Evolutionary conservation across 768 basidiomycete species (phyloP), one percentile per base, ranked within the genome.

Genomic region (Cyclocybe aegerita): DNA sequence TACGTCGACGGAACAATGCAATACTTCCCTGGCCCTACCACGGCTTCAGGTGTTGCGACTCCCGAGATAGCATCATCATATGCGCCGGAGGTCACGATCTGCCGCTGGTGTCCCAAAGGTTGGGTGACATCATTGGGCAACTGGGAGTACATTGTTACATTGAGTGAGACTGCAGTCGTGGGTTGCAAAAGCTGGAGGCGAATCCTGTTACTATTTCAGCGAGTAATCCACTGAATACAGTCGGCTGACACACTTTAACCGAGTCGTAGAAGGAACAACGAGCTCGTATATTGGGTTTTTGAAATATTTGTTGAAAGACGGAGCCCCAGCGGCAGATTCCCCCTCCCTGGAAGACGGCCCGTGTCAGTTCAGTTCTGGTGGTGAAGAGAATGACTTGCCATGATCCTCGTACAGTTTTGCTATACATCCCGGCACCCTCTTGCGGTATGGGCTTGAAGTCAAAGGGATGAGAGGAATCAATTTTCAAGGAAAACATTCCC

Each of bases 371-470:
- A 16, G 6, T 12, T n/a, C 35, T 32, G 30, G 32, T 17, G 30
- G 46, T 23, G 11, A 36, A 16, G 42, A 31, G 7, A 46, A 32
- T 33, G 2, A 58, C 80, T 45, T 53, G 90, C 95, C 95, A 98
- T 35, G 74, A 69, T 3, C 91, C 93, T n/a, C 71, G 77, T 2
- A 87, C 57, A 0, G 74, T 62, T 57, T 89, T 86, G 15, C 68
- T 70, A 63, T 87, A 96, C 93, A 97, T 91, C 0, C 94, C 95
- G 0, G 93, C 91, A 0, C 93, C 94, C 70, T 98, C 96, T 50
- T 86, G 81, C 0, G 86, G 82, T 16, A 97, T 86, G 0, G 81
- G 57, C 43, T 70, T 71, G 16, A 97, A 53, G 12, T 85, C 81
- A 45, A 94, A 76, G 1, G 80, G 75, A 50, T 65, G 63, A 1